Percentiles rank a stretch among this genome's conserved stretches.
Conservation (phyloP, 208 protist species). For the Balamuthia mandrillaris region DNA sequence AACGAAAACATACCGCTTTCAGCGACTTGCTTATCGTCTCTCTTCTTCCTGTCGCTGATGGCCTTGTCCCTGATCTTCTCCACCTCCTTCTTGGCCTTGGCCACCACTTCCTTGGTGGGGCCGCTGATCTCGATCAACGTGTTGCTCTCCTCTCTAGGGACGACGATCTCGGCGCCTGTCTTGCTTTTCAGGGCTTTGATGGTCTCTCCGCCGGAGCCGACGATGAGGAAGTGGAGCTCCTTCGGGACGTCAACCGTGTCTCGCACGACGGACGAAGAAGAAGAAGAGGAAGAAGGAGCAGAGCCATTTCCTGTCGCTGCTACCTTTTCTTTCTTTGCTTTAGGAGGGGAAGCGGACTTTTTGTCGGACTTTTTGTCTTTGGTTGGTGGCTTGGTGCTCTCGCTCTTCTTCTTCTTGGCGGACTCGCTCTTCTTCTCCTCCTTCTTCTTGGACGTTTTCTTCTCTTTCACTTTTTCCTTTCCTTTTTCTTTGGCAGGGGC, state of each 20-base stretch:
- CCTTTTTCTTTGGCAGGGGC: neutral
- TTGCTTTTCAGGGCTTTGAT: neutral
- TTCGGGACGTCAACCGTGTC: neutral
- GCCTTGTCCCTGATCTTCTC: constrained; percentile 15
- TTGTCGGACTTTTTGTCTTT: neutral
- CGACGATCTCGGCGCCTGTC: neutral
- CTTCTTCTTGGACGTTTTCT: neutral
- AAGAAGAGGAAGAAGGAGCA: neutral
- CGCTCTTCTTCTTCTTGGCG: neutral
- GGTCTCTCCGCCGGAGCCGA: neutral
- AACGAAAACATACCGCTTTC: neutral
- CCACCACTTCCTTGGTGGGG: neutral
- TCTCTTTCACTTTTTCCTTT: neutral
- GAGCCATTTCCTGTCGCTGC: no score
- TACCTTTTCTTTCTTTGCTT: no score
- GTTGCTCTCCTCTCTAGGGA: neutral
- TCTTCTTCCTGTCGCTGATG: neutral
- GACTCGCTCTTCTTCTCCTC: neutral
- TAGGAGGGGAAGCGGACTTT: neutral
- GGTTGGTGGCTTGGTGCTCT: neutral
- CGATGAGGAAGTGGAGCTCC: constrained; percentile 7
- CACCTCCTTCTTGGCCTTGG: neutral
- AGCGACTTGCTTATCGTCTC: neutral
- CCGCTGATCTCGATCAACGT: constrained; percentile 4
- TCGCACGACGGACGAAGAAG: neutral